Evolutionary conservation across 345 rosid genomes (phyloP).

Genomic region (Nephelium lappaceum): DNA sequence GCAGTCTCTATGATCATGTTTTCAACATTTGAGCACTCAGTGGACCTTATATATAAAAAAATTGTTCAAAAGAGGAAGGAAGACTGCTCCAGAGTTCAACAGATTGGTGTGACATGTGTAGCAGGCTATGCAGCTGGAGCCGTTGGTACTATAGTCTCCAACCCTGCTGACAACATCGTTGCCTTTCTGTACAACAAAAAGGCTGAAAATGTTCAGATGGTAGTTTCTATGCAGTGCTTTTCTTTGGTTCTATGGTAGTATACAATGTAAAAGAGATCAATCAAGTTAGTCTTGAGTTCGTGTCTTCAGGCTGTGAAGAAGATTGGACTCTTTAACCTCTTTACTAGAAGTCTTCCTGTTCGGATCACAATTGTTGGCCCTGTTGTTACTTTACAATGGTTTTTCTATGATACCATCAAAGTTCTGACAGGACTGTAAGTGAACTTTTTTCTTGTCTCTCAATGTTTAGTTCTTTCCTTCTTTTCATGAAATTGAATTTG

Average conservation of each 20-base stretch:
- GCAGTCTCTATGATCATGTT: constrained; percentile 66
- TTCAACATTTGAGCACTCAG: constrained; percentile 55
- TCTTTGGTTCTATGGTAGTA: not conserved
- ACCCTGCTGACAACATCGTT: constrained; percentile 65
- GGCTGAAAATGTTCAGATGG: constrained; percentile 54
- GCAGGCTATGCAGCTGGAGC: constrained; percentile 59
- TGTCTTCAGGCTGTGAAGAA: constrained; percentile 55
- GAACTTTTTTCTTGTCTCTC: not conserved
- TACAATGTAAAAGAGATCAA: not conserved
- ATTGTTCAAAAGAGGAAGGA: constrained; percentile 41
- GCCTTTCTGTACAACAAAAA: constrained; percentile 59
- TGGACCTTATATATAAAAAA: constrained; percentile 39
- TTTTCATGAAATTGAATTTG: not conserved
- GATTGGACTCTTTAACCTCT: constrained; percentile 55
- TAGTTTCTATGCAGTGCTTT: constrained; percentile 7
- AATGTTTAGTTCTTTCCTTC: not conserved
- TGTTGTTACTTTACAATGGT: constrained; percentile 62
- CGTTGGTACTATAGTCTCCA: constrained; percentile 53
- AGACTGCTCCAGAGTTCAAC: constrained; percentile 51
- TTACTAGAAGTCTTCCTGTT: constrained; percentile 69
- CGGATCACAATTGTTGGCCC: constrained; percentile 65
- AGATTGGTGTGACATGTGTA: constrained; percentile 54
- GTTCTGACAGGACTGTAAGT: constrained; percentile 68
- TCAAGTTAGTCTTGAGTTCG: not conserved
- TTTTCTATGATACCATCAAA: constrained; percentile 63